These are phyloP conservation scores for Lachancea nothofagi DNA, from an alignment of 805 yeast species.

Conservation along the genomic window DNA sequence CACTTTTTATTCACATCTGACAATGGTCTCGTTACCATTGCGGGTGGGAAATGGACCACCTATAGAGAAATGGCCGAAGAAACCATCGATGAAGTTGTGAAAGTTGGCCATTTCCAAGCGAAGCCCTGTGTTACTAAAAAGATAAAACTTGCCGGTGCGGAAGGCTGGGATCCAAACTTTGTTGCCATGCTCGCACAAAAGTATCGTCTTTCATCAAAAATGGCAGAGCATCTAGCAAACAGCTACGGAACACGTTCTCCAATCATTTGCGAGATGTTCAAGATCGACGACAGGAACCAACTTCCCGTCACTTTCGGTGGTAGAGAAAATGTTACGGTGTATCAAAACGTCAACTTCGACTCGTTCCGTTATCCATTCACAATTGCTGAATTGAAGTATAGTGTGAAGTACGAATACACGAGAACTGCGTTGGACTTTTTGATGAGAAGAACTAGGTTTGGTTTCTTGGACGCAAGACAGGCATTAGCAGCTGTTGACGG, in stretches of 20 bases:
- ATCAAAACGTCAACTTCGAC: constrained; percentile 22
- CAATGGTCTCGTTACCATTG: constrained; percentile 76
- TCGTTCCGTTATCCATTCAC: constrained; percentile 77
- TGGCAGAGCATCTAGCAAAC: constrained; percentile 75
- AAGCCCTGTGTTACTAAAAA: constrained; percentile 39
- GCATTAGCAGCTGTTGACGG: constrained; percentile 77
- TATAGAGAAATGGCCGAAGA: constrained; percentile 97
- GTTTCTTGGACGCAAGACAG: constrained; percentile 81
- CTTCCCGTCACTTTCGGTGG: constrained; percentile 61
- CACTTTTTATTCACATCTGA: constrained; percentile 72
- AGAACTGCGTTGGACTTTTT: constrained; percentile 86
- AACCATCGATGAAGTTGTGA: constrained; percentile 70
- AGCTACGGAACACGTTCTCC: constrained; percentile 92
- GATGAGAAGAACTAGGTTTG: constrained; percentile 89
- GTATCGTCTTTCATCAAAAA: constrained; percentile 61
- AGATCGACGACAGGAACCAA: constrained; percentile 47
- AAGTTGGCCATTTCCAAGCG: constrained; percentile 39
- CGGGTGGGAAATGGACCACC: constrained; percentile 99
- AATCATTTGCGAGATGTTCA: constrained; percentile 55
- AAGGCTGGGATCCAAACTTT: constrained; percentile 66
- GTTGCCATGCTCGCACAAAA: constrained; percentile 76
- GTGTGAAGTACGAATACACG: constrained; percentile 75
- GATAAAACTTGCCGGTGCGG: constrained; percentile 70
- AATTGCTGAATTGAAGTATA: constrained; percentile 82
- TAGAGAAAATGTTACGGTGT: constrained; percentile 27